A percentile compares a stretch with the other conserved stretches of the same genome.
Conservation (phyloP, 305 asterid genomes). For the Fraxinus xanthoxyloides region DNA sequence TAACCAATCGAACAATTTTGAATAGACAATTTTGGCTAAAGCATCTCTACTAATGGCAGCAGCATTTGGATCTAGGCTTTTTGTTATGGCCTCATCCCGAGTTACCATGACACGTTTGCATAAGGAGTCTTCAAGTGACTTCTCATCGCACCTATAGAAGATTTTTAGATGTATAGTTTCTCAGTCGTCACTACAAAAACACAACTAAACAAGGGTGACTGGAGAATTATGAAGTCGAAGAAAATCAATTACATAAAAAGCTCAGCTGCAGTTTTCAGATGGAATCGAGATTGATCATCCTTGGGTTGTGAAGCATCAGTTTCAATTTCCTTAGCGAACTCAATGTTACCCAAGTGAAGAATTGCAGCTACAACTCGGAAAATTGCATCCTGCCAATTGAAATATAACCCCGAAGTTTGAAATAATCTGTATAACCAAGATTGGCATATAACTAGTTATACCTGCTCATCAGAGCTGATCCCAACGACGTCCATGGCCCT, state of each 20-base stretch:
- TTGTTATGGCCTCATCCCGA: constrained; percentile 84
- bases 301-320: constrained; percentile 58
- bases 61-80: constrained; percentile 63
- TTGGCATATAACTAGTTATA: constrained; percentile 23
- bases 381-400: constrained; percentile 66
- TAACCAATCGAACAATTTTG: constrained; percentile 88
- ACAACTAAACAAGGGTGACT: background rate
- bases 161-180: constrained; percentile 29
- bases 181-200: constrained; percentile 10
- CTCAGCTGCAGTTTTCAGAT: constrained; percentile 64
- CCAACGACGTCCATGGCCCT: constrained; percentile 94
- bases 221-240: constrained; percentile 12
- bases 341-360: constrained; percentile 83
- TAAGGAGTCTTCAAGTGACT: constrained; percentile 72
- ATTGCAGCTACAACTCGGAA: constrained; percentile 82
- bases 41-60: constrained; percentile 80
- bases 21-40: constrained; percentile 74
- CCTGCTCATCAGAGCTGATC: constrained; percentile 79
- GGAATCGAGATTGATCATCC: constrained; percentile 66
- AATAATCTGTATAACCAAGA: constrained; percentile 12
- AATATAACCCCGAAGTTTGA: constrained; percentile 20
- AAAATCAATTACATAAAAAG: constrained; percentile 51
- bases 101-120: constrained; percentile 83
- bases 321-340: constrained; percentile 65
- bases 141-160: constrained; percentile 63